phyloP scores from a whole-genome alignment of 768 basidiomycete species.

The Trametes cinnabarina region DNA sequence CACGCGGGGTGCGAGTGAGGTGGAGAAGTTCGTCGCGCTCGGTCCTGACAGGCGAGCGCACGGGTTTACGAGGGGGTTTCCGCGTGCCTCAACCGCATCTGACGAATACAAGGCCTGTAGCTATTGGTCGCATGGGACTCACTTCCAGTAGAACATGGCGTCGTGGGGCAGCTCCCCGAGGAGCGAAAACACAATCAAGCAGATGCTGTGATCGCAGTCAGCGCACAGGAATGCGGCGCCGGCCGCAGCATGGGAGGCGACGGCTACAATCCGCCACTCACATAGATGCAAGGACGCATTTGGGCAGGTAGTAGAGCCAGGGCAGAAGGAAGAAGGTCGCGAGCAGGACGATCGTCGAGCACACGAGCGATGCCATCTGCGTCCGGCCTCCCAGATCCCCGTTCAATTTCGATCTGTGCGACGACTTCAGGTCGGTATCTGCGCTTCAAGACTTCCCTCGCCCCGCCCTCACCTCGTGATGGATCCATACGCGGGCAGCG shows the following conservation, averaged over 20 bases:
- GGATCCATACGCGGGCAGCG: conserved; percentile 88
- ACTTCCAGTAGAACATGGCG: conserved; percentile 82
- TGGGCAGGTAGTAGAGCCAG: conserved; percentile 82
- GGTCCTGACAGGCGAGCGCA: neutral
- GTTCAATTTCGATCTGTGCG: conserved; percentile 80
- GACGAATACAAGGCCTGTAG: too few species aligned
- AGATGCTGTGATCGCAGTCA: conserved; percentile 53
- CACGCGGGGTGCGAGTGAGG: neutral
- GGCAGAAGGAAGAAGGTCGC: conserved; percentile 90
- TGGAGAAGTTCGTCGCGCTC: neutral
- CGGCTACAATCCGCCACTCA: conserved; percentile 39
- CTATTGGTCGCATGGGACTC: too few species aligned
- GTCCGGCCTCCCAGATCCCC: conserved; percentile 86
- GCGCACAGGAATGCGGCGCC: neutral
- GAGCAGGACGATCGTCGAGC: conserved; percentile 69
- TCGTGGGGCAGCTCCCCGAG: conserved; percentile 87
- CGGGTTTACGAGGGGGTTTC: neutral
- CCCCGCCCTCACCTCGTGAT: conserved; percentile 69
- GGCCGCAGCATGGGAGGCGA: neutral
- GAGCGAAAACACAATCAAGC: conserved; percentile 80
- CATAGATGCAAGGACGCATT: conserved; percentile 88
- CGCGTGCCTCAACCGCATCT: too few species aligned
- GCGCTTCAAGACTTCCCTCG: neutral
- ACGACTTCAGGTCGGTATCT: neutral
- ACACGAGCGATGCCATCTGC: conserved; percentile 85